Base-by-base conservation (phyloP, 2,329 filamentous ascomycete genomes). In the Microcera coccophila region DNA sequence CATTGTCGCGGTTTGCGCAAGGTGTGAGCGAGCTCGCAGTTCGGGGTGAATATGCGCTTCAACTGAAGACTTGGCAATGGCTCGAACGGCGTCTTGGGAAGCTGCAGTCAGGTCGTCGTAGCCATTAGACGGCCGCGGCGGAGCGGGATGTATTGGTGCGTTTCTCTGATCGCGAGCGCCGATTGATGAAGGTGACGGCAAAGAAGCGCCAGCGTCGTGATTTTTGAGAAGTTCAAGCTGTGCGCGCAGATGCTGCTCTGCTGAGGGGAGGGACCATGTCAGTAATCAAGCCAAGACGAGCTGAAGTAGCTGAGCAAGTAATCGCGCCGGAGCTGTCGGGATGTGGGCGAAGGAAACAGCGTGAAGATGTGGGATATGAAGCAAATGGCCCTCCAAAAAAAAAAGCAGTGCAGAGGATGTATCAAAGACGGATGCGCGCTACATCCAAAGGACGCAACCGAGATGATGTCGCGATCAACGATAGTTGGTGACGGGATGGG, bases 1-100 rank as follows among this genome's bases (percentile, higher is more conserved):
- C 66, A 70, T 69, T 34, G 49, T 59, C 37, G 62, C 49, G 46
- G 57, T 53, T 7, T 26, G 18, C 22, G 49, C 7, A 19, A 20
- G 21, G 36, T 45, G 51, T 26, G 48, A 45, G 44, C 58, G 55
- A 31, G 60, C 66, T 54, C 73, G 67, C 34, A 76, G 63, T 41
- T 75, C 71, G 16, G 73, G 73, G 45, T 76, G 72, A 38, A 76
- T 74, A 47, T 71, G 69, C 46, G 69, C 58, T 52, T 75, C 71
- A 50, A 61, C 60, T 48, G 71, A 68, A 47, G 62, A 40, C 49
- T 68, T 65, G 47, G 57, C 41, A 49, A 66, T 44, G 47, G 60
- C 56, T 49, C 62, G 64, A 45, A 59, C 51, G 45, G 57, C 60
- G 58, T 65, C 65, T 56, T 61, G 62, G 10, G 61, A 57, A 44